phyloP scores from a whole-genome alignment of 805 yeast genomes.

The Monosporozyma aerobia region DNA sequence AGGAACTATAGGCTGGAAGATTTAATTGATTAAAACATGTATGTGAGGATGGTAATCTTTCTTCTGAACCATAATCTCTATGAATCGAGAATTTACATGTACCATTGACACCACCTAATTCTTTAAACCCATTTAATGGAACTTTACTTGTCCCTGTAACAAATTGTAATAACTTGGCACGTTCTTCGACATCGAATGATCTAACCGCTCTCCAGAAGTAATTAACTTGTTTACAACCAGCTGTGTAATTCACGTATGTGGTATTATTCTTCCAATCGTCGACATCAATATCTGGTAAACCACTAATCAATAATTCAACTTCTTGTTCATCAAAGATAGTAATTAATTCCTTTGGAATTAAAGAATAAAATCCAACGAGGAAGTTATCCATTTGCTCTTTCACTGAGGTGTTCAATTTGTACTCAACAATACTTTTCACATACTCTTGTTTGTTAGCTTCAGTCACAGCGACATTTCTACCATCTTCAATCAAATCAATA shows the following conservation, averaged over 20 bases:
- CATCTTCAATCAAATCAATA: conserved; percentile 75
- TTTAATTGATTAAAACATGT: conserved; percentile 95
- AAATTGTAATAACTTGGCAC: conserved; percentile 89
- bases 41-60: conserved; percentile 88
- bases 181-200: conserved; percentile 86
- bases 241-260: conserved; percentile 67
- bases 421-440: conserved; percentile 78
- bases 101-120: conserved; percentile 80
- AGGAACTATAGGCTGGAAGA: conserved; percentile 84
- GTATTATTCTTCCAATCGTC: conserved; percentile 93
- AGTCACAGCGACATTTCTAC: conserved; percentile 76
- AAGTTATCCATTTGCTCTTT: conserved; percentile 81
- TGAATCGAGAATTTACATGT: conserved; percentile 80
- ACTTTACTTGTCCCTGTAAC: conserved; percentile 97
- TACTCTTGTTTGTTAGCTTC: conserved; percentile 87
- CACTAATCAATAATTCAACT: conserved; percentile 82
- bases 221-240: conserved; percentile 77
- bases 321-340: conserved; percentile 93
- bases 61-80: conserved; percentile 76
- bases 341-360: conserved; percentile 74
- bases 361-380: conserved; percentile 79
- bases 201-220: conserved; percentile 98
- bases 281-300: conserved; percentile 92
- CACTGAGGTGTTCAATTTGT: conserved; percentile 73
- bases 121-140: conserved; percentile 89